These are phyloP conservation scores for Raphanus hybrid DNA, from an alignment of 441 rosid species.

Conservation along the genomic window DNA sequence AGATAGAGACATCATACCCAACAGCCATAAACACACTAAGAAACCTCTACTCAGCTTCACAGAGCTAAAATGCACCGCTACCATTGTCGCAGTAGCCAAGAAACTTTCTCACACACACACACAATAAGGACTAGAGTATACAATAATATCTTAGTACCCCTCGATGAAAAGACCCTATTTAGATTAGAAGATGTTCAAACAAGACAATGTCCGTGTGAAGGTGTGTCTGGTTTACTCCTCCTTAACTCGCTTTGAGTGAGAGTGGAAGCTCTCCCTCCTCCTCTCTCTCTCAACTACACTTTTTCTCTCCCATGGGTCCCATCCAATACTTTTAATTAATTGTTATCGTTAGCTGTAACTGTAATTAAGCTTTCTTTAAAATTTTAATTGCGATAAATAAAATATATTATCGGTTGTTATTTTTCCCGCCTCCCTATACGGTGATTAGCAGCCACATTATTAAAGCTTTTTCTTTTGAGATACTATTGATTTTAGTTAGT, in stretches of 20 bases:
- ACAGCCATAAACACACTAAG: conserved; percentile 45
- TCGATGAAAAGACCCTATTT: neutral
- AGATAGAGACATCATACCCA: conserved; percentile 49
- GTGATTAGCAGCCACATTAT: no score
- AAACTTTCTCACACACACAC: conserved; percentile 16
- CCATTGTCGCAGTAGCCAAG: conserved; percentile 12
- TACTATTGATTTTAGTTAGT: no score
- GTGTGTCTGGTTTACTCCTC: conserved; percentile 44
- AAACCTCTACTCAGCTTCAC: conserved; percentile 27
- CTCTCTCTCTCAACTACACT: conserved; percentile 23
- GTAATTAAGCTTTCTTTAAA: no score
- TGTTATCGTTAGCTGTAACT: neutral
- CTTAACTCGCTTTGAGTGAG: conserved; percentile 10
- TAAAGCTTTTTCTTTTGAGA: no score
- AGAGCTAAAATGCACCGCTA: conserved; percentile 23
- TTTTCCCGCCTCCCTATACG: no score
- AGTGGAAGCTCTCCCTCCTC: conserved; percentile 7
- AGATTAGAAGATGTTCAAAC: conserved; percentile 27
- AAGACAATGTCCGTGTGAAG: conserved; percentile 5
- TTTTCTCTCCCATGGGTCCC: conserved; percentile 14
- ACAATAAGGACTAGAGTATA: neutral
- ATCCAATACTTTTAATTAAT: neutral
- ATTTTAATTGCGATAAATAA: no score
- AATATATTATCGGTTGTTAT: no score
- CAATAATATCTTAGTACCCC: neutral